These are phyloP conservation scores for Verticillium alfalfae DNA, from an alignment of 2,329 filamentous ascomycete genomes.

Conservation along the genomic window DNA sequence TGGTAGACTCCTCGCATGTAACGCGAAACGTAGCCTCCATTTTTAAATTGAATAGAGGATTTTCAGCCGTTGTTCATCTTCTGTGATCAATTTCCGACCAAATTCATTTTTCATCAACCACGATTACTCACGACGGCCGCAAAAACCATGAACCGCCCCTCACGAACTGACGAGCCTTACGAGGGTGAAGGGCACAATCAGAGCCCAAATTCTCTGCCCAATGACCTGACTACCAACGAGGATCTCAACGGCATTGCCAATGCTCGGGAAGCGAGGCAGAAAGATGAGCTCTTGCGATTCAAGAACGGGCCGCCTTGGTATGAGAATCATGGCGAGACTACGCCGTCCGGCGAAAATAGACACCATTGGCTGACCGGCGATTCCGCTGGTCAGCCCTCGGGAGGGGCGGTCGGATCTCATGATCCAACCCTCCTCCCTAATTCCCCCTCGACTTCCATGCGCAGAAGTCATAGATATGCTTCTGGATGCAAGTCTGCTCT, in stretches of 20 bases:
- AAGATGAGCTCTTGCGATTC: neutral
- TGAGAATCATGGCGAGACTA: neutral
- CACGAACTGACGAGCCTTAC: slow-evolving; percentile 44
- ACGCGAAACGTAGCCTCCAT: too few relatives aligned
- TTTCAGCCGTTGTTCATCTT: too few relatives aligned
- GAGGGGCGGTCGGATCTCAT: slow-evolving; percentile 4
- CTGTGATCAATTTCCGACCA: too few relatives aligned
- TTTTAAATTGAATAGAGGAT: too few relatives aligned
- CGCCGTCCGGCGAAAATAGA: neutral
- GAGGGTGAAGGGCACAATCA: slow-evolving; percentile 48
- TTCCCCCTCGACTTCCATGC: neutral
- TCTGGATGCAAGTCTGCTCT: neutral
- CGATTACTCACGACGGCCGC: neutral
- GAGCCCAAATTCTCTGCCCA: slow-evolving; percentile 41
- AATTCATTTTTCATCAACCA: neutral
- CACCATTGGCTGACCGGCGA: neutral
- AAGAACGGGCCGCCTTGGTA: neutral
- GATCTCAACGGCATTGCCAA: slow-evolving; percentile 52
- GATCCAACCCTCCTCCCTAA: slow-evolving; percentile 6
- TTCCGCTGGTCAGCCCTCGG: slow-evolving; percentile 7
- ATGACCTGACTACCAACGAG: slow-evolving; percentile 45
- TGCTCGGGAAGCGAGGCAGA: slow-evolving; percentile 21
- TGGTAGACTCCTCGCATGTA: too few relatives aligned
- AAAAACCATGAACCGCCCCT: slow-evolving; percentile 46
- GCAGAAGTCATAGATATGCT: neutral